phyloP scores from a whole-genome alignment of 805 yeast genomes.

The Clavispora santaluciae region DNA sequence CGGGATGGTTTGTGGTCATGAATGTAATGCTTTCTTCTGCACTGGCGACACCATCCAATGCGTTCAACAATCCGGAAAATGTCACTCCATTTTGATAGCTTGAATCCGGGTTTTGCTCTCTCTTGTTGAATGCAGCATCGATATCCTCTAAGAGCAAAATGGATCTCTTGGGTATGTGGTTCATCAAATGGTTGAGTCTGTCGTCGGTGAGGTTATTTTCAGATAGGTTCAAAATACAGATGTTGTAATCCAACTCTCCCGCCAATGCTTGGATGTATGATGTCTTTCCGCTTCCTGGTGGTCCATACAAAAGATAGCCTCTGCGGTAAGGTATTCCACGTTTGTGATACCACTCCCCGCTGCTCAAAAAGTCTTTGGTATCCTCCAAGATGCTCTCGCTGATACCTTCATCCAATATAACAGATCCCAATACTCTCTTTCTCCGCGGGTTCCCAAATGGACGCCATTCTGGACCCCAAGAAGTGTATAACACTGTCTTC shows the following conservation, averaged over 20 bases:
- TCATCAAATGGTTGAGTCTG: constrained; percentile 89
- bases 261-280: constrained; percentile 95
- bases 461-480: constrained; percentile 99
- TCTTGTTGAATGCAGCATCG: constrained; percentile 88
- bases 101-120: constrained; percentile 69
- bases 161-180: constrained; percentile 88
- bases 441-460: constrained; percentile 95
- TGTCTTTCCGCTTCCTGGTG: constrained; percentile 97
- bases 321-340: constrained; percentile 97
- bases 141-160: constrained; percentile 84
- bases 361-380: constrained; percentile 69
- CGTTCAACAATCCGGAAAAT: constrained; percentile 88
- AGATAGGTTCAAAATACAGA: constrained; percentile 85
- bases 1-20: constrained; percentile 98
- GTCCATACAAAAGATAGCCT: constrained; percentile 91
- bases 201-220: constrained; percentile 94
- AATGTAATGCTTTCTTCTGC: constrained; percentile 95
- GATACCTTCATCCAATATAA: constrained; percentile 74
- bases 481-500: constrained; percentile 86
- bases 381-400: constrained; percentile 63
- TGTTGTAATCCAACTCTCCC: constrained; percentile 92
- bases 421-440: constrained; percentile 80
- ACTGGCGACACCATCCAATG: constrained; percentile 95
- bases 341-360: constrained; percentile 89
- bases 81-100: constrained; percentile 89